A percentile compares a stretch with the other conserved stretches of the same genome.
Evolutionary conservation across 768 basidiomycete species (phyloP).

Genomic region (Russula sp.): DNA sequence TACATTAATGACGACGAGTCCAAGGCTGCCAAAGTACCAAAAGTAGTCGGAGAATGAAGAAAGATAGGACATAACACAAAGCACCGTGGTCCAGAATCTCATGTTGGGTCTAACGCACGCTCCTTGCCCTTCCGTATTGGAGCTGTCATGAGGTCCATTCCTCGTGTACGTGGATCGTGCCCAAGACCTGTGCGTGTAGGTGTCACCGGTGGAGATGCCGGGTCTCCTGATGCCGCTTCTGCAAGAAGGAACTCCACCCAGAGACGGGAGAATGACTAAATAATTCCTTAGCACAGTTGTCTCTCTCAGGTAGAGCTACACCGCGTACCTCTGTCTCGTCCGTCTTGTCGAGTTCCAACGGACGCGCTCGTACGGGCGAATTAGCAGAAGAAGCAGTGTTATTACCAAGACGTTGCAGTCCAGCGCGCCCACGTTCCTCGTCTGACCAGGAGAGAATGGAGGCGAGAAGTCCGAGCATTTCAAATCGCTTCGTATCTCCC

Average conservation of each 20-base stretch:
- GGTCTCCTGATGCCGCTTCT: constrained; percentile 62
- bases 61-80: background rate
- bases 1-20: constrained; percentile 18
- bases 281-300: background rate
- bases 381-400: constrained; percentile 26
- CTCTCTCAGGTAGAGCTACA: background rate
- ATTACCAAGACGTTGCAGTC: constrained; percentile 58
- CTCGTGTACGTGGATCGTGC: constrained; percentile 36
- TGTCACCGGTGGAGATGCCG: constrained; percentile 22
- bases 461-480: constrained; percentile 87
- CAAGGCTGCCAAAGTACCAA: constrained; percentile 13
- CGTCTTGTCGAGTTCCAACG: constrained; percentile 64
- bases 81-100: background rate
- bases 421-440: constrained; percentile 86
- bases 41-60: constrained; percentile 3
- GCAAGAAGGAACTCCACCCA: constrained; percentile 98
- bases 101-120: constrained; percentile 35
- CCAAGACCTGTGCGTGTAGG: constrained; percentile 20
- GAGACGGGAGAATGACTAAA: constrained; percentile 90
- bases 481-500: constrained; percentile 91
- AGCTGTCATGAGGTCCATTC: constrained; percentile 44
- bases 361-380: constrained; percentile 40
- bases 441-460: constrained; percentile 94
- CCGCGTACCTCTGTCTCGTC: constrained; percentile 76
- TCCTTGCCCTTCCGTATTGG: constrained; percentile 49